Evolutionary conservation across 2,329 filamentous ascomycete genomes (phyloP), one percentile per base, ranked within the genome.

Genomic region (Colletotrichum incanum): DNA sequence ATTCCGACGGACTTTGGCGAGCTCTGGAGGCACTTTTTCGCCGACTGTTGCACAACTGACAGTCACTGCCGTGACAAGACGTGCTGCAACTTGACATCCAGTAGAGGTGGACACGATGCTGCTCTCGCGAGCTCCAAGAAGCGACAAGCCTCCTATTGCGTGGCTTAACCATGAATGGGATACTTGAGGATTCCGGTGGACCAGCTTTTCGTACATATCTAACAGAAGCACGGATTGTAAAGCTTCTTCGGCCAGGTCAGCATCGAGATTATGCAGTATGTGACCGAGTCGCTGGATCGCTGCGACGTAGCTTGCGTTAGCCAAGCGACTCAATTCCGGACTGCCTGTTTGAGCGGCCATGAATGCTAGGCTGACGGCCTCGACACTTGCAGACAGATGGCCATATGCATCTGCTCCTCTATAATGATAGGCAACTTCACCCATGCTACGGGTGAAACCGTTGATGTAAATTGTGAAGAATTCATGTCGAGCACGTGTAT

Each of bases 131-230:
- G 62, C 37, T 14, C 70, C 60, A 4, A 76, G 65, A 7, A 77
- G 52, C 23, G 68, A 64, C n/a, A 77, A 45, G 34, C 74, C 77
- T 0, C 77, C 77, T 5, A 72, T 68, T 7, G 76, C 66, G 18
- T 78, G 77, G 45, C 73, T 77, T 65, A 71, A 60, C 74, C 75
- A 76, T 2, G 76, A 63, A 2, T 62, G 43, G 1, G 65, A 55
- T 1, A 56, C 47, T 3, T 28, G n/a, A 3, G 52, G 70, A 6
- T 74, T 63, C 9, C 75, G 74, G 7, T 71, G 67, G 34, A 74
- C 73, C 52, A 79, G 76, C 67, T 78, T 79, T 71, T 79, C 77
- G 54, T 76, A 79, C 43, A 77, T 73, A 47, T 79, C 77, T 8
- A 79, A 76, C 12, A 79, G 74, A 7, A 79, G 60, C 2, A 78